Evolutionary conservation across 805 yeast species (phyloP).

Genomic region (Wickerhamomyces queroliae): DNA sequence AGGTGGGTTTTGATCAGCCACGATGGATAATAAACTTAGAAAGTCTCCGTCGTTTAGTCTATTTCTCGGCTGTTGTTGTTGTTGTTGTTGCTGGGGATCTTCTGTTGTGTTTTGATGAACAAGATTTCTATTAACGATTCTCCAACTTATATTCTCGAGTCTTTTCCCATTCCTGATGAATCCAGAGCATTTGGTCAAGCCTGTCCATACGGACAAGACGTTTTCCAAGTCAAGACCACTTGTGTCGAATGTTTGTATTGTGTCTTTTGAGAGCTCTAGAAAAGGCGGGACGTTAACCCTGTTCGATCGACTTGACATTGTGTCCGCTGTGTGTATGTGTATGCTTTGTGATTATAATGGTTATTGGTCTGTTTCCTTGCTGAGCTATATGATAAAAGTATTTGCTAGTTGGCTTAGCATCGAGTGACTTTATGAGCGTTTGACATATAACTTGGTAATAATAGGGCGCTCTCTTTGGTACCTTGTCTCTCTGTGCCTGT

Average conservation of each 20-base stretch:
- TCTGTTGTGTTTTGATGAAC: conserved; percentile 6
- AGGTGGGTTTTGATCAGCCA: conserved; percentile 17
- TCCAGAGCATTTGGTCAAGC: conserved; percentile 25
- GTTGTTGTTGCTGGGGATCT: background rate
- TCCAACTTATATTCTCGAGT: conserved; percentile 26
- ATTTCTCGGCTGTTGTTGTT: conserved; percentile 7
- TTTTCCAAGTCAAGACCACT: conserved; percentile 31
- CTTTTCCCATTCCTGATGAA: conserved; percentile 24
- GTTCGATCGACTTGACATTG: conserved; percentile 1
- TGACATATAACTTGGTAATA: too few species aligned
- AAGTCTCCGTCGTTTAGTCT: conserved; percentile 22
- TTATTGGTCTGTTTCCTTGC: too few species aligned
- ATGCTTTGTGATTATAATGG: too few species aligned
- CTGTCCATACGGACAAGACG: conserved; percentile 36
- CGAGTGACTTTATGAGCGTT: too few species aligned
- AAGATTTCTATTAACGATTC: conserved; percentile 24
- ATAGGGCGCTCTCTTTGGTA: too few species aligned
- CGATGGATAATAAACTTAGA: conserved; percentile 20
- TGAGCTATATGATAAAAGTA: too few species aligned
- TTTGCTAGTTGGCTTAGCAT: too few species aligned
- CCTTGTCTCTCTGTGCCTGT: too few species aligned
- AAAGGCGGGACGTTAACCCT: conserved; percentile 22
- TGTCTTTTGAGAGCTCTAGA: conserved; percentile 21
- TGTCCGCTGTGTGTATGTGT: too few species aligned
- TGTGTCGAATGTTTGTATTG: conserved; percentile 20